Percentiles rank a stretch among this genome's conserved stretches.
Evolutionary conservation across 495 filamentous ascomycete species (phyloP).

Genomic region (Talaromyces proteolyticus): DNA sequence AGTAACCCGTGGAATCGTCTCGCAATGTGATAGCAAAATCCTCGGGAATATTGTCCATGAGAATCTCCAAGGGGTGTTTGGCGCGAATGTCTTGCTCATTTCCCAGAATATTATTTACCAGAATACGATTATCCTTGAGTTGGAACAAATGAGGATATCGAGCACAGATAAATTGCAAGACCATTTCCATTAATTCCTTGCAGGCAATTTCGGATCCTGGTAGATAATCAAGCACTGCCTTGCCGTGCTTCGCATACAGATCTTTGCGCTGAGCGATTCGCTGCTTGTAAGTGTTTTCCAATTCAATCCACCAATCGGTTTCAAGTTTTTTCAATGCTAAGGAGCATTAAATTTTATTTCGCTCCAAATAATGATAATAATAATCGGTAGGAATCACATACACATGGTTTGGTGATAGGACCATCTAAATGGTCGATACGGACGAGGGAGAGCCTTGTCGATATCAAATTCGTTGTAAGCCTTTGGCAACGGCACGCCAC

Average conservation of each 20-base stretch:
- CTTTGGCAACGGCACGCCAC: constrained; percentile 69
- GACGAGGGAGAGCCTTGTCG: constrained; percentile 57
- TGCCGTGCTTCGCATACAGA: constrained; percentile 60
- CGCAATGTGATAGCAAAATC: constrained; percentile 81
- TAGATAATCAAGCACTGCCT: constrained; percentile 57
- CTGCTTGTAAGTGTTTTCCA: constrained; percentile 68
- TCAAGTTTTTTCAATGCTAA: constrained; percentile 76
- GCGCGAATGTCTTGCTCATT: constrained; percentile 55
- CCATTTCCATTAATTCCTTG: constrained; percentile 91
- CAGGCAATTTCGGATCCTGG: constrained; percentile 78
- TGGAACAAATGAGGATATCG: constrained; percentile 79
- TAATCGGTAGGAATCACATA: constrained; percentile 33
- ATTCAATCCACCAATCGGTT: constrained; percentile 86
- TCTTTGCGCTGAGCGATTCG: constrained; percentile 68
- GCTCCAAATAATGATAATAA: too few species aligned
- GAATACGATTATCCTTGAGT: constrained; percentile 51
- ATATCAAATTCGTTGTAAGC: constrained; percentile 63
- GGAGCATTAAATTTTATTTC: constrained; percentile 9
- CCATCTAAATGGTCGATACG: constrained; percentile 82
- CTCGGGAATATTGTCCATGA: constrained; percentile 81
- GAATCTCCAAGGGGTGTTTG: constrained; percentile 63
- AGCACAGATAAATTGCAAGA: constrained; percentile 68
- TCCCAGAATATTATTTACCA: constrained; percentile 68
- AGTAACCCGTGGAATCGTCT: constrained; percentile 63
- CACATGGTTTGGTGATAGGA: constrained; percentile 92